These are phyloP conservation scores for Dioscorea alata DNA, from an alignment of 106 monocot genomes.

Conservation along the genomic window DNA sequence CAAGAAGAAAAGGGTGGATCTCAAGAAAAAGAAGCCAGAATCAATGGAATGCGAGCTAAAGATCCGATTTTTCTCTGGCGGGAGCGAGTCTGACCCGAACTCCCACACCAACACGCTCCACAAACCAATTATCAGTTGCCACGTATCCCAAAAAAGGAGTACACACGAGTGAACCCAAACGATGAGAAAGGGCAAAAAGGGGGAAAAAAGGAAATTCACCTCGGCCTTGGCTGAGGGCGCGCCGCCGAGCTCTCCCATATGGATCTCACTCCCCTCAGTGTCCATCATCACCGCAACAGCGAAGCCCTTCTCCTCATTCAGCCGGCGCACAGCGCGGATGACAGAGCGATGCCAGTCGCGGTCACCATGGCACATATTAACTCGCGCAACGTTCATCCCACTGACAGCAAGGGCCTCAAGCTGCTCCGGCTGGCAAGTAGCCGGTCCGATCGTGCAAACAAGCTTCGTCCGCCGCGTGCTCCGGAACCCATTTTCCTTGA, in stretches of 20 bases:
- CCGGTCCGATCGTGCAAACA: constrained; percentile 91
- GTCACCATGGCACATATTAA: constrained; percentile 97
- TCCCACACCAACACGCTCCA: too few relatives aligned
- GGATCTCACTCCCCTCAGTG: constrained; percentile 84
- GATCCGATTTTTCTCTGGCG: too few relatives aligned
- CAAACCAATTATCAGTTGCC: too few relatives aligned
- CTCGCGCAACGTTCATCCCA: constrained; percentile 94
- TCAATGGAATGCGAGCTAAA: too few relatives aligned
- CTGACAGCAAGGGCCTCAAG: constrained; percentile 95
- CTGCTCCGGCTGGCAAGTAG: constrained; percentile 73
- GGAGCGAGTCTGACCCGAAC: too few relatives aligned
- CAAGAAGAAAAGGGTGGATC: background rate
- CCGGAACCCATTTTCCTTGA: constrained; percentile 95
- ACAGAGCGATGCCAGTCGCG: constrained; percentile 88
- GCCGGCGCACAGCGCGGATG: constrained; percentile 58
- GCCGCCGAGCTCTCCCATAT: constrained; percentile 73
- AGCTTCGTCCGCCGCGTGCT: constrained; percentile 87
- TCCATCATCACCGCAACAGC: constrained; percentile 90
- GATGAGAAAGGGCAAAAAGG: too few relatives aligned
- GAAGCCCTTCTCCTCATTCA: constrained; percentile 95
- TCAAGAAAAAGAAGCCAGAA: too few relatives aligned
- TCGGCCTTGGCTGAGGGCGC: constrained; percentile 57
- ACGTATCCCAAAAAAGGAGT: too few relatives aligned
- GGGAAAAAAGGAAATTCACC: constrained; percentile 7
- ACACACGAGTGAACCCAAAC: too few relatives aligned